Conservation (phyloP, 768 basidiomycete genomes). For the Grammothele lineata region DNA sequence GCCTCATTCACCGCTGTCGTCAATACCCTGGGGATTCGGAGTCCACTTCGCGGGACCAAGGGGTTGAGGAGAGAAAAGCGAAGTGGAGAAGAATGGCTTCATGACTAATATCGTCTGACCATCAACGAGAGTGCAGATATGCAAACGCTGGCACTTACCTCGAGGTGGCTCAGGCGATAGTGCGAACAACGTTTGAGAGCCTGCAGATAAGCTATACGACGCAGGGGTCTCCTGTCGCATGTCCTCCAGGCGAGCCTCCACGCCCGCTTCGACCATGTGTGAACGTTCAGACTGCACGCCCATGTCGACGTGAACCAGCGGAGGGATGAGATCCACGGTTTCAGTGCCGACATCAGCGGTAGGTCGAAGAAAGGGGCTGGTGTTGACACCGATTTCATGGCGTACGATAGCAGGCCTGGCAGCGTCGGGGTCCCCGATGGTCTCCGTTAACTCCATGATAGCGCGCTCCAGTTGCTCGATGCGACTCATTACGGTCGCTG, state of each 20-base stretch:
- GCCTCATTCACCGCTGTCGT: conserved; percentile 1
- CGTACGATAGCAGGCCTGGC: conserved; percentile 8
- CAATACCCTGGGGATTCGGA: background rate
- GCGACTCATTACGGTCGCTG: conserved; percentile 3
- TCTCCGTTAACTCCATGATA: conserved; percentile 12
- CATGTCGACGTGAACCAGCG: background rate
- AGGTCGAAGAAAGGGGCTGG: background rate
- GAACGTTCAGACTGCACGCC: background rate
- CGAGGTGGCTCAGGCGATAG: background rate
- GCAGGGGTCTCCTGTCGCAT: no score
- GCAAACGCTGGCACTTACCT: no score
- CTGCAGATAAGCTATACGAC: no score
- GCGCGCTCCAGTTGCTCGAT: conserved; percentile 8
- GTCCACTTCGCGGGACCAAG: background rate
- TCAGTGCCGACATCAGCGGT: conserved; percentile 3
- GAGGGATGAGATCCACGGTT: background rate
- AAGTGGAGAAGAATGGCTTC: background rate
- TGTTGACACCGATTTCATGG: conserved; percentile 11
- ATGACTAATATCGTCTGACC: background rate
- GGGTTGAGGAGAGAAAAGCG: background rate
- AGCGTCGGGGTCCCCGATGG: conserved; percentile 14
- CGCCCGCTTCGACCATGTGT: background rate
- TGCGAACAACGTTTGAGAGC: background rate
- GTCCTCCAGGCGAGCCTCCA: no score
- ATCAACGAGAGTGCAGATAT: no score